phyloP scores from a whole-genome alignment of 768 basidiomycete genomes.

The Podaxis sp. region DNA sequence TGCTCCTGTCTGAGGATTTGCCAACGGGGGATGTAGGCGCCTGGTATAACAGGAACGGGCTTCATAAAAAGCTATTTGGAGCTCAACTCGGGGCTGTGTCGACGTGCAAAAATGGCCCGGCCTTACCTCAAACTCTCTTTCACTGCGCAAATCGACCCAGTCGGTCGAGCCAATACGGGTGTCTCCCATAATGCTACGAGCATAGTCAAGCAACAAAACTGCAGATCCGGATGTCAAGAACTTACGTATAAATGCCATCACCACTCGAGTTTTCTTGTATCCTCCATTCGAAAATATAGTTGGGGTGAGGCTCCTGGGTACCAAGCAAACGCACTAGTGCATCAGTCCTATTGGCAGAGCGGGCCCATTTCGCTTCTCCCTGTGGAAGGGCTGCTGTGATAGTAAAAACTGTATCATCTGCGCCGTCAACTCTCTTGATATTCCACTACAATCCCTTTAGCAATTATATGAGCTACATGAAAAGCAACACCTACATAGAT shows the following conservation, averaged over 20 bases:
- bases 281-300: not conserved
- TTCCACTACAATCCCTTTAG: not conserved
- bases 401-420: not conserved
- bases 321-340: not conserved
- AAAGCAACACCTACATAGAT: not conserved
- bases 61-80: not conserved
- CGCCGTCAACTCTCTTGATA: not conserved
- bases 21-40: not conserved
- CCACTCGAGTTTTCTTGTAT: not conserved
- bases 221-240: not conserved
- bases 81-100: not conserved
- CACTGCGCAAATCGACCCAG: not conserved
- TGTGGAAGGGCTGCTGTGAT: not conserved
- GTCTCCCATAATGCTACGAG: not conserved
- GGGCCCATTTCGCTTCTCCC: not conserved
- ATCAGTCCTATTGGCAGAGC: not conserved
- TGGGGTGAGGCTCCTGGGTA: not conserved
- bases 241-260: not conserved
- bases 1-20: not conserved
- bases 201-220: not conserved
- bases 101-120: not conserved
- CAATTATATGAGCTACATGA: not conserved
- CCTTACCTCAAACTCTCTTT: not conserved
- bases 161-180: not conserved
- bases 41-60: not conserved